These are phyloP conservation scores for Blakeslea trispora DNA, from an alignment of 371 early-diverging fungal species.

Conservation along the genomic window DNA sequence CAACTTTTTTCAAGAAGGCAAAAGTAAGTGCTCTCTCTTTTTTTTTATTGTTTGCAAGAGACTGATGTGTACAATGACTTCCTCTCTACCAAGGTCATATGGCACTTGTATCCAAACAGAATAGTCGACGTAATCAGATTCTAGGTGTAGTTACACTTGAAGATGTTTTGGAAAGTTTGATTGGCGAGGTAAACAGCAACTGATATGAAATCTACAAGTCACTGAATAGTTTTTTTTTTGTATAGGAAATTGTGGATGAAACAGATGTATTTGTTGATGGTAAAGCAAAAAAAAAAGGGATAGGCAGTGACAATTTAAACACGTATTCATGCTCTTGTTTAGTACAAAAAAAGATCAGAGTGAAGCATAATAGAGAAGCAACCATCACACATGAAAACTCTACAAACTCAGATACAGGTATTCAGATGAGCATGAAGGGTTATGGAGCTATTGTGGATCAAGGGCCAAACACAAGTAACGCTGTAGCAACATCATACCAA, in stretches of 20 bases:
- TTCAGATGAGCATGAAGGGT: conserved; percentile 18
- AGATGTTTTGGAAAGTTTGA: conserved; percentile 95
- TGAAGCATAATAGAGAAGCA: background rate
- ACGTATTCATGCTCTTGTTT: no score
- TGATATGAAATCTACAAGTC: background rate
- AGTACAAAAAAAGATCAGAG: conserved; percentile 16
- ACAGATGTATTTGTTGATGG: conserved; percentile 91
- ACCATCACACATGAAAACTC: conserved; percentile 1
- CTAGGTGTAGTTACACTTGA: conserved; percentile 95
- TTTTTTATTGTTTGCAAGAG: background rate
- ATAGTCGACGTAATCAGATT: conserved; percentile 48
- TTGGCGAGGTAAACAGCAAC: conserved; percentile 68
- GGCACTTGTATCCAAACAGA: conserved; percentile 61
- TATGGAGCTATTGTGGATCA: conserved; percentile 21
- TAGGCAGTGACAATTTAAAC: no score
- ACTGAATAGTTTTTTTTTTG: background rate
- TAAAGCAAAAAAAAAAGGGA: conserved; percentile 26
- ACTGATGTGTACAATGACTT: background rate
- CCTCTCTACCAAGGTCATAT: conserved; percentile 64
- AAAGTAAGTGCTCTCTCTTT: conserved; percentile 42
- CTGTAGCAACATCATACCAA: conserved; percentile 5
- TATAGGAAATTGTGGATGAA: conserved; percentile 86
- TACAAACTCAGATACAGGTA: conserved; percentile 11
- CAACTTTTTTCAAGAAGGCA: conserved; percentile 92
- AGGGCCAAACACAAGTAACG: conserved; percentile 2